Conservation (phyloP, 306 rosid genomes). For the Sindora glabra region DNA sequence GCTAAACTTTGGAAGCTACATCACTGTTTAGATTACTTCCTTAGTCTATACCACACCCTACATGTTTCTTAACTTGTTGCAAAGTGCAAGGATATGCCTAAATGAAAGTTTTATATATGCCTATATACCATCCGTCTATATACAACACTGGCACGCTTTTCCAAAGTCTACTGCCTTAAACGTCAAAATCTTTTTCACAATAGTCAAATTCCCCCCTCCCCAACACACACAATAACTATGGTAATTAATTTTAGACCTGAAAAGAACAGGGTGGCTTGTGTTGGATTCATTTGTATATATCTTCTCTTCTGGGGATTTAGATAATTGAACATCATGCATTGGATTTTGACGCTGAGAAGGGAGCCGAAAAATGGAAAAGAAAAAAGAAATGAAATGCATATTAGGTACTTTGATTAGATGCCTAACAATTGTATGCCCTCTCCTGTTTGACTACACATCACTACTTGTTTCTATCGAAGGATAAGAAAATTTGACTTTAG, state of each 20-base stretch:
- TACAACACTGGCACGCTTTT: too few relatives aligned
- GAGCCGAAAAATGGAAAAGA: too few relatives aligned
- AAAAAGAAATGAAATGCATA: not conserved
- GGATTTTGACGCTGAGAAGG: not conserved
- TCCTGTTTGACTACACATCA: not conserved
- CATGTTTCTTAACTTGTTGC: too few relatives aligned
- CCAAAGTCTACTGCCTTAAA: not conserved
- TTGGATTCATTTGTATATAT: not conserved
- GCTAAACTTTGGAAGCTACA: too few relatives aligned
- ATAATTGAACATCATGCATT: not conserved
- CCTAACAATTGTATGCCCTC: not conserved
- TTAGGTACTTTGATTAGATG: not conserved
- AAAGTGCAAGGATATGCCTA: slow-evolving; percentile 53
- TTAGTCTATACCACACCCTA: too few relatives aligned
- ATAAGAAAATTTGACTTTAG: not conserved
- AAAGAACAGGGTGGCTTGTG: too few relatives aligned
- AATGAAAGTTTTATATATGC: too few relatives aligned
- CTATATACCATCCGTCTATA: too few relatives aligned
- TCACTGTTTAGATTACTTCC: too few relatives aligned
- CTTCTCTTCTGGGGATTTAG: not conserved
- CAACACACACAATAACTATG: not conserved
- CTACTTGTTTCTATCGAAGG: not conserved
- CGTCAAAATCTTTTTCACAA: not conserved
- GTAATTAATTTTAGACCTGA: not conserved
- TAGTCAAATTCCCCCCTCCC: not conserved